Evolutionary conservation across 2,329 filamentous ascomycete genomes (phyloP).

Genomic region (Pseudogymnoascus sp.): DNA sequence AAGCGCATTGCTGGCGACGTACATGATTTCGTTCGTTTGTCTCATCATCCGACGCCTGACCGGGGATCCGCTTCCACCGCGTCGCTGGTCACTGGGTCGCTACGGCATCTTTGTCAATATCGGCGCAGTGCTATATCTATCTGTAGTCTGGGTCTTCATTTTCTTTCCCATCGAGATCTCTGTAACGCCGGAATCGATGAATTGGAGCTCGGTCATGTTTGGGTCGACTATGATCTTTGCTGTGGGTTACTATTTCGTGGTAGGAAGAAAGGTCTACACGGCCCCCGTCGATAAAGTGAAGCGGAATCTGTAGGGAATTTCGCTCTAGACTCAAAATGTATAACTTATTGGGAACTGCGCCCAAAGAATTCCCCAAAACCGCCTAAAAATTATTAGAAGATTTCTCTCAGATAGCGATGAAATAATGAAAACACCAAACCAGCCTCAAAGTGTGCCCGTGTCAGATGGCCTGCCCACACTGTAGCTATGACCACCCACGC

Average conservation of each 20-base stretch:
- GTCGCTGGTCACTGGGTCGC: slow-evolving; percentile 36
- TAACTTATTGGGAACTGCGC: neutral
- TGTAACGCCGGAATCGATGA: slow-evolving; percentile 36
- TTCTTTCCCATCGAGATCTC: slow-evolving; percentile 37
- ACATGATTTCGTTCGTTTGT: slow-evolving; percentile 38
- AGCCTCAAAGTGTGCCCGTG: neutral
- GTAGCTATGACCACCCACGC: neutral
- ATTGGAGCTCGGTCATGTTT: slow-evolving; percentile 30
- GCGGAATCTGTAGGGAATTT: neutral
- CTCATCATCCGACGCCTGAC: slow-evolving; percentile 36
- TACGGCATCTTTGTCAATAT: slow-evolving; percentile 35
- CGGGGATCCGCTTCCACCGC: slow-evolving; percentile 31
- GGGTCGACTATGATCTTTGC: slow-evolving; percentile 16
- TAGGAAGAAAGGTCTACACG: slow-evolving; percentile 29
- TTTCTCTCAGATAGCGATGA: neutral
- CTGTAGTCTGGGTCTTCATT: slow-evolving; percentile 38
- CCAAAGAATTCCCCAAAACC: neutral
- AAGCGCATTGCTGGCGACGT: slow-evolving; percentile 41
- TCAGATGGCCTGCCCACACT: neutral
- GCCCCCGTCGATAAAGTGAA: slow-evolving; percentile 18
- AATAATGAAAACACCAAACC: neutral
- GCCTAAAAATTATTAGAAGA: neutral
- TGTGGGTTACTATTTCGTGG: slow-evolving; percentile 24
- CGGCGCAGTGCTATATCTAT: slow-evolving; percentile 37
- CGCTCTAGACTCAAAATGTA: neutral